Evolutionary conservation across 2,329 filamentous ascomycete species (phyloP).

Genomic region (Cladosporium halotolerans): DNA sequence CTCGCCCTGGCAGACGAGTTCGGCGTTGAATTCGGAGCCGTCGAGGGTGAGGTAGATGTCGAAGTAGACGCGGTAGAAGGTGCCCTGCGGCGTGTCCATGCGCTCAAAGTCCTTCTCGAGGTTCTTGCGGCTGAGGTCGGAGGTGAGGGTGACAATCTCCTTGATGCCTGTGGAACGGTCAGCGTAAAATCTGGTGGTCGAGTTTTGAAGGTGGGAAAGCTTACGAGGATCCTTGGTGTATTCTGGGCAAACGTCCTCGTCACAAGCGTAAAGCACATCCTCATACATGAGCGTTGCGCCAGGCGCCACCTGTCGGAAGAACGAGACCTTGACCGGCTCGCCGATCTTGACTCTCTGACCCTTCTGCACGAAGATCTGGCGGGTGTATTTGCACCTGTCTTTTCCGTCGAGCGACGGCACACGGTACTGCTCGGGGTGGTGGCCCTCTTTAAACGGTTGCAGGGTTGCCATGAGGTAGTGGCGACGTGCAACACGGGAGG

Average conservation of each 20-base stretch:
- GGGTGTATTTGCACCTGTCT: constrained; percentile 96
- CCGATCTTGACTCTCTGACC: constrained; percentile 98
- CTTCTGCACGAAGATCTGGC: constrained; percentile 98
- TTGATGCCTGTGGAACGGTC: constrained; percentile 68
- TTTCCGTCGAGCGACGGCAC: constrained; percentile 95
- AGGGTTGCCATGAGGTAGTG: constrained; percentile 99
- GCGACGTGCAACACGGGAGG: constrained; percentile 89
- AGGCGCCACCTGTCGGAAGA: constrained; percentile 95
- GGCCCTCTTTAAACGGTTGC: constrained; percentile 97
- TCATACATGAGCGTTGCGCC: constrained; percentile 99
- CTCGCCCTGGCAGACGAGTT: constrained; percentile 97
- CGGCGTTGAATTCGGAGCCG: constrained; percentile 94
- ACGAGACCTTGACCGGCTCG: constrained; percentile 96
- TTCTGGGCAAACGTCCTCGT: constrained; percentile 95
- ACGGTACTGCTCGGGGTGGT: constrained; percentile 96
- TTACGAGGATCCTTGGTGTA: constrained; percentile 99
- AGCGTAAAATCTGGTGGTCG: background rate
- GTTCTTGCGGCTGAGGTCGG: constrained; percentile 94
- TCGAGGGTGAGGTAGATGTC: constrained; percentile 84
- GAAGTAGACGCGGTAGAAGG: constrained; percentile 74
- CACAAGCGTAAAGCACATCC: constrained; percentile 94
- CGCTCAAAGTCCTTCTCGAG: constrained; percentile 98
- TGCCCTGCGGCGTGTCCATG: constrained; percentile 97
- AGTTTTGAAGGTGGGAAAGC: constrained; percentile 36
- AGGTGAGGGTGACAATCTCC: constrained; percentile 95